Evolutionary conservation across 2,329 filamentous ascomycete species (phyloP).

Genomic region (Blastomyces parvus): DNA sequence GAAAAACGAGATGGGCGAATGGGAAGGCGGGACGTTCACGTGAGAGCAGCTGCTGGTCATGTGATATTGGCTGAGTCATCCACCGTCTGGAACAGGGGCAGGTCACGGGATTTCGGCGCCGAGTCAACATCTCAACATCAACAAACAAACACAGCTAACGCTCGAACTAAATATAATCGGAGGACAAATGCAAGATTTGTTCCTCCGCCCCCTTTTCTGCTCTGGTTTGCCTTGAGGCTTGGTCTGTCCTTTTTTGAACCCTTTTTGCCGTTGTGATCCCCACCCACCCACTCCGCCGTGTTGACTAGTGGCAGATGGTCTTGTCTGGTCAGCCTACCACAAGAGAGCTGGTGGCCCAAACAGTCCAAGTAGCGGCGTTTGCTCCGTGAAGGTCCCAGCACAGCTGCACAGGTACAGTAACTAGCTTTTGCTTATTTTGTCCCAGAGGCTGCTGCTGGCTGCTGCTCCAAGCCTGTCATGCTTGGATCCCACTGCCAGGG

Average conservation of each 20-base stretch:
- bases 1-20: neutral
- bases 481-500: neutral
- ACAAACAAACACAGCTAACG: neutral
- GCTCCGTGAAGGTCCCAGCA: neutral
- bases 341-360: neutral
- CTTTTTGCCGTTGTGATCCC: neutral
- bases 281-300: neutral
- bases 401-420: no score
- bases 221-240: neutral
- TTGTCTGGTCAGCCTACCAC: neutral
- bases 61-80: neutral
- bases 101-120: neutral
- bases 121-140: neutral
- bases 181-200: neutral
- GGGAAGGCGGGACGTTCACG: neutral
- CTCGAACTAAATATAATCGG: neutral
- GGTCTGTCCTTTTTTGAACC: no score
- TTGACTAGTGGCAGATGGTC: conserved; percentile 1
- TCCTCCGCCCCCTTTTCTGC: neutral
- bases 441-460: neutral
- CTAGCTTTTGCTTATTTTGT: neutral
- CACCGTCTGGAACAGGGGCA: neutral
- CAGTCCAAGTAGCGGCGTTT: conserved; percentile 2
- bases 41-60: neutral
- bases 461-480: neutral